These are phyloP conservation scores for Dictyostelium discoideum DNA, from an alignment of 78 protist species.

Conservation along the genomic window DNA sequence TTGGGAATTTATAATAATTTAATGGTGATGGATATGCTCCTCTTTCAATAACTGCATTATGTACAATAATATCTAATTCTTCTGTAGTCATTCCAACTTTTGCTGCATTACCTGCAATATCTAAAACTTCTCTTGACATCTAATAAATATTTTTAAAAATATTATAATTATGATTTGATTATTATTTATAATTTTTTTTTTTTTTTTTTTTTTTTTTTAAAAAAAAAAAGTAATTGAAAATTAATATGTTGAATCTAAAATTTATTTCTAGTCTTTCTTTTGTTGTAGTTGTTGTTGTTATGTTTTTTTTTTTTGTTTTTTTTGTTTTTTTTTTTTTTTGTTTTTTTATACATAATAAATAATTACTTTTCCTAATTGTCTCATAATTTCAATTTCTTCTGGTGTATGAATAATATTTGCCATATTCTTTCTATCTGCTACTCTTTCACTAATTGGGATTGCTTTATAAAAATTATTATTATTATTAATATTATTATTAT, in stretches of 20 bases:
- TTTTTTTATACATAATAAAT: background rate
- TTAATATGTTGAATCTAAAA: background rate
- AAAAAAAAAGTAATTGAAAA: background rate
- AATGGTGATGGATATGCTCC: constrained; percentile 97
- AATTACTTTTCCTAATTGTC: constrained; percentile 25
- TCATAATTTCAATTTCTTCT: constrained; percentile 69
- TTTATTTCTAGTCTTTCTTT: background rate
- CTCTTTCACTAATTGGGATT: constrained; percentile 54
- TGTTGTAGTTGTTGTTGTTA: background rate
- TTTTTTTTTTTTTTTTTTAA: background rate
- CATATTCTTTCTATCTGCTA: constrained; percentile 31
- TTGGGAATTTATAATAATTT: constrained; percentile 95
- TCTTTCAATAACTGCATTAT: constrained; percentile 90
- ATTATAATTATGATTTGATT: too few relatives aligned
- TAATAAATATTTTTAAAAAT: background rate
- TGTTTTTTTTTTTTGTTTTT: background rate
- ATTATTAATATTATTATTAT: background rate
- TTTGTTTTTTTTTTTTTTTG: too few relatives aligned
- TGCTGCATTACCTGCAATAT: constrained; percentile 87
- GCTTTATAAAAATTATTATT: background rate
- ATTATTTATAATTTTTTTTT: too few relatives aligned
- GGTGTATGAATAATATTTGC: constrained; percentile 41
- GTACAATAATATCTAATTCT: constrained; percentile 92
- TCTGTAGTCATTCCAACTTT: constrained; percentile 94
- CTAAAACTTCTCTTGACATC: constrained; percentile 92